A percentile compares a stretch with the other conserved stretches of the same genome.
Conservation (phyloP, 352 stramenopile genomes). For the Phytophthora nicotianae region DNA sequence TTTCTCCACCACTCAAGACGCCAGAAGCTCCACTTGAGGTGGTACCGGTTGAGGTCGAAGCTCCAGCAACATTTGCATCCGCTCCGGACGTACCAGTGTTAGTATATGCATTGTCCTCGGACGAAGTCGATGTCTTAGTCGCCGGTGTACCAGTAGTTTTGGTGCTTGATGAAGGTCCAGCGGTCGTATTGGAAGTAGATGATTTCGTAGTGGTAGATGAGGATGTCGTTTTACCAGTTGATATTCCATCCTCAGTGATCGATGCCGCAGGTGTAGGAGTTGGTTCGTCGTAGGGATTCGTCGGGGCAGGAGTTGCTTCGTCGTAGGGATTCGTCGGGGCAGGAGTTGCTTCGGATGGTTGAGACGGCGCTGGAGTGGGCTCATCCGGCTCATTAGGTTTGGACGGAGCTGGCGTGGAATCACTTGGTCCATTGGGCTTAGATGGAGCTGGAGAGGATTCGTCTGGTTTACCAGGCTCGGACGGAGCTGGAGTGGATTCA, state of each 20-base stretch:
- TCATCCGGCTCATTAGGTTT: not conserved
- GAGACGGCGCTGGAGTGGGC: not conserved
- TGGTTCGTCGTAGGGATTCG: slow-evolving; percentile 9
- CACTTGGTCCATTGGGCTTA: not conserved
- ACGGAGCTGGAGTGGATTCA: slow-evolving; percentile 7
- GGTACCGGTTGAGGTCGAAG: slow-evolving; percentile 8
- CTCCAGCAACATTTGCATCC: not conserved
- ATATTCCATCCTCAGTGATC: slow-evolving; percentile 8
- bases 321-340: slow-evolving; percentile 13
- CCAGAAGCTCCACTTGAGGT: slow-evolving; percentile 3
- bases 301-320: slow-evolving; percentile 6
- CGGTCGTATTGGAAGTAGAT: slow-evolving; percentile 5
- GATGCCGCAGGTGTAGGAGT: slow-evolving; percentile 13
- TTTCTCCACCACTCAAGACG: slow-evolving; percentile 13
- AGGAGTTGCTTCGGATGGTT: not conserved
- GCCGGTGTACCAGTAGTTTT: not conserved
- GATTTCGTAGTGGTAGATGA: not conserved
- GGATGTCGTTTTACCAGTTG: not conserved
- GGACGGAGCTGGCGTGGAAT: not conserved
- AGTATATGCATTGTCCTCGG: not conserved
- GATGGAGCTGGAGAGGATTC: slow-evolving; percentile 2
- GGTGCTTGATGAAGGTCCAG: not conserved
- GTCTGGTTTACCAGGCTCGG: not conserved
- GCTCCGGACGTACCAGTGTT: slow-evolving; percentile 6
- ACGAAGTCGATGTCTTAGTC: not conserved